A percentile compares a stretch with the other conserved stretches of the same genome.
Evolutionary conservation across 768 basidiomycete species (phyloP).

Genomic region (Galerina sulciceps): DNA sequence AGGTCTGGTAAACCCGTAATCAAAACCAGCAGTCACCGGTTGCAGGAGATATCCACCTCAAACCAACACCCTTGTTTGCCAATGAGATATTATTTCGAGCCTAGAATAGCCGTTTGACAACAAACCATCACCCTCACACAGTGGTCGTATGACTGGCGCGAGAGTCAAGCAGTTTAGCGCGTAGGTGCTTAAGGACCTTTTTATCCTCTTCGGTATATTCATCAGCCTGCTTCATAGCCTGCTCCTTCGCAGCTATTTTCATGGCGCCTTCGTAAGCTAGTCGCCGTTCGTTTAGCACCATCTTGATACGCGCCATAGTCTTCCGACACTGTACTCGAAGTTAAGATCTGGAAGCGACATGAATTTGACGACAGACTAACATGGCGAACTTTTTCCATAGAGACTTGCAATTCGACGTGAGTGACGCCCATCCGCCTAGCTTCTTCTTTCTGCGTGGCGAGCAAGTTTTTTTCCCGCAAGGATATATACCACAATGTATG

Average conservation of each 20-base stretch:
- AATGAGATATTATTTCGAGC: no score
- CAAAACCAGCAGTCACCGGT: no score
- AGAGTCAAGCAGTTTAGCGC: background rate
- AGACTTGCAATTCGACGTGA: conserved; percentile 32
- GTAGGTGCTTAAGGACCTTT: conserved; percentile 4
- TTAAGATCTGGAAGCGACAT: conserved; percentile 1
- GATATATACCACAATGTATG: conserved; percentile 96
- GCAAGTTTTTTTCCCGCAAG: conserved; percentile 85
- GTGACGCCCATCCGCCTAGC: conserved; percentile 61
- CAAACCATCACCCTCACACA: no score
- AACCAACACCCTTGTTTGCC: no score
- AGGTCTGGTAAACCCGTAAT: background rate
- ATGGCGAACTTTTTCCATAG: conserved; percentile 43
- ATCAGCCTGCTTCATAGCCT: background rate
- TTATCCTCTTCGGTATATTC: conserved; percentile 4
- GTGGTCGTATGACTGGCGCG: no score
- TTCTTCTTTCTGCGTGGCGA: conserved; percentile 88
- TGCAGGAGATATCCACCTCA: no score
- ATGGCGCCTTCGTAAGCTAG: conserved; percentile 79
- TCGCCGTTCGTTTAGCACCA: conserved; percentile 88
- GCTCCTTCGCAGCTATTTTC: conserved; percentile 41
- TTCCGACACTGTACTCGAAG: conserved; percentile 72
- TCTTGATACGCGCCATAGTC: conserved; percentile 97
- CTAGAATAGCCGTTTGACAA: no score
- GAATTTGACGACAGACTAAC: conserved; percentile 34